These are phyloP conservation scores for Pyrus hybrid DNA, from an alignment of 331 rosid genomes.

Conservation along the genomic window DNA sequence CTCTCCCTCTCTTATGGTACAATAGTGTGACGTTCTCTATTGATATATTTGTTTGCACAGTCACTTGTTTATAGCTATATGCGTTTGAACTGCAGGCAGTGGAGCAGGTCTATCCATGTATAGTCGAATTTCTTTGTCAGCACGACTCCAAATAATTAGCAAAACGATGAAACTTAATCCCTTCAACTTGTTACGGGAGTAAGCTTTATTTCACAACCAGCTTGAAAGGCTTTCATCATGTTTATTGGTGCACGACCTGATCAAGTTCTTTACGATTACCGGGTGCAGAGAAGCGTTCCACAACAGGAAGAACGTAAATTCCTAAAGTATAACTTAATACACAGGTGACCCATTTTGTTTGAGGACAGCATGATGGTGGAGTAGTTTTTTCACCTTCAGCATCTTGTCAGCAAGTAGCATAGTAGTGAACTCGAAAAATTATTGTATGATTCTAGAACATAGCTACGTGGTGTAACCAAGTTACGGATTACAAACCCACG, in stretches of 20 bases:
- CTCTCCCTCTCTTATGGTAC: background rate
- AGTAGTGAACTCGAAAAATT: too few species aligned
- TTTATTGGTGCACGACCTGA: background rate
- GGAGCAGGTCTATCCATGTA: slow-evolving; percentile 80
- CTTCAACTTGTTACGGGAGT: background rate
- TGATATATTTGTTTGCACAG: background rate
- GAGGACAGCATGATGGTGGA: background rate
- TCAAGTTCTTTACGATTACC: background rate
- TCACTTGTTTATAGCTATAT: slow-evolving; percentile 13
- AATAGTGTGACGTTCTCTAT: background rate
- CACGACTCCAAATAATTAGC: slow-evolving; percentile 37
- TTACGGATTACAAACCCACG: too few species aligned
- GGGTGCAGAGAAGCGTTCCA: background rate
- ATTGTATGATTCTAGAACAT: too few species aligned
- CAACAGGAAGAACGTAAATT: background rate
- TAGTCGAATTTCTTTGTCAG: slow-evolving; percentile 55
- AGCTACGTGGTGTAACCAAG: too few species aligned
- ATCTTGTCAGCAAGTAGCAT: too few species aligned
- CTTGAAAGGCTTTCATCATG: background rate
- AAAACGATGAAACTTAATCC: background rate
- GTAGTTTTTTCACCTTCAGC: background rate
- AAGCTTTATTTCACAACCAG: slow-evolving; percentile 15
- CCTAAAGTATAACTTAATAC: background rate
- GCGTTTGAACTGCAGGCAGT: slow-evolving; percentile 53
- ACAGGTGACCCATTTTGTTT: background rate